Evolutionary conservation across 2,329 filamentous ascomycete genomes (phyloP), one percentile per base, ranked within the genome.

Genomic region (Hypoxylon sp.): DNA sequence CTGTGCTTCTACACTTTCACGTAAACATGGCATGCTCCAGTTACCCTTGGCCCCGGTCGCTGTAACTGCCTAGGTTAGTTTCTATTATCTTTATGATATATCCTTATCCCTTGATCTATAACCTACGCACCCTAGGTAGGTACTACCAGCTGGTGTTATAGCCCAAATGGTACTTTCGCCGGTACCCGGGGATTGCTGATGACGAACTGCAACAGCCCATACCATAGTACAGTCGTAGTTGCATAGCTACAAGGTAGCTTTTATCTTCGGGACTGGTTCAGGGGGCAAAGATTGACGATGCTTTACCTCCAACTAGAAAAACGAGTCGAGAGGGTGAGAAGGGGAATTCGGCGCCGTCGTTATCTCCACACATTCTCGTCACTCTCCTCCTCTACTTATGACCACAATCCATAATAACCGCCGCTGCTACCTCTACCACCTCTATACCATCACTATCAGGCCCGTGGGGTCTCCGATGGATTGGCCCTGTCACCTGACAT

Each of bases 131-230:
- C 17, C 17, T 11, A 41, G 2, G 37, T 11, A 41, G 2, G 37
- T 41, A 41, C 37, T 20, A 11, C 6, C 7, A 6, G 37, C 37
- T 41, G n/a, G n/a, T n/a, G 37, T 41, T 41, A 41, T 41, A 53
- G 32, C 39, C 39, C 37, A 41, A 44, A 52, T 28, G 48, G 54
- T 62, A 58, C 53, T 46, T 63, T 58, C 41, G 48, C 47, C 50
- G 60, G 60, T 62, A 64, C 54, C 51, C 55, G 50, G 58, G 63
- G 32, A 46, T 50, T 52, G 57, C 47, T 59, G 43, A 55, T 54
- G 56, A 58, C 56, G 50, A 47, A 43, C 49, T 49, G 6, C 43
- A 11, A 46, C 37, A 41, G 37, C 17, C 37, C 37, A 41, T 41
- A 41, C 37, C 10, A 17, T 11, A n/a, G 17, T 37, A 41, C 37